Evolutionary conservation across 2,329 filamentous ascomycete genomes (phyloP), one percentile per base, ranked within the genome.

Genomic region (Aspergillus ustus): DNA sequence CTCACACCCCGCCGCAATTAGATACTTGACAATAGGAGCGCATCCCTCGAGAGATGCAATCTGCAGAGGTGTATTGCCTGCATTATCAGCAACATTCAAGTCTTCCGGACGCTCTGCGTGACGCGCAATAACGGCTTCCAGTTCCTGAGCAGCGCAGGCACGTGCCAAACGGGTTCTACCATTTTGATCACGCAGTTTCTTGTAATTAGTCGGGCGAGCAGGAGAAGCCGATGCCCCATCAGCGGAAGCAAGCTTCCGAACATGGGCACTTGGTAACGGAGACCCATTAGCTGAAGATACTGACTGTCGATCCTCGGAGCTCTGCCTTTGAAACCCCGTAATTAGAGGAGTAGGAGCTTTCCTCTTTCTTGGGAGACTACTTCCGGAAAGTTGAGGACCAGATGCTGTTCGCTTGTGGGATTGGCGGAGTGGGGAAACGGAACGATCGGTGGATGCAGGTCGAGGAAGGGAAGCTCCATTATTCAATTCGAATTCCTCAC

Each of bases 41-140:
- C 89, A 91, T 7, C 95, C 95, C 72, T 95, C 90, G 61, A 99
- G 84, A 34, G 93, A 89, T 37, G 95, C 94, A 67, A 97, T 95
- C 76, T 99, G 95, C 37, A 99, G 82, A 25, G 95, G 95, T 1
- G 94, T 96, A 71, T 98, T 98, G n/a, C 92, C 92, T 15, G 95
- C 95, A 73, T 97, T 96, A 73, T 99, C 95, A 25, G 91, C 88
- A 61, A 93, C 86, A 69, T 99, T 91, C 57, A 98, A 78, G 75
- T 98, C 93, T 64, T 96, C 91, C 0, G 92, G 93, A 20, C 93
- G 87, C 73, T 96, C 91, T 8, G 85, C 82, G 34, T 93, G 84
- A 65, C 91, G 87, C 68, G 87, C 85, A 74, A 91, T 93, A 17
- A 92, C 93, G 9, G 83, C 82, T 1, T 94, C 91, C 59, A 95